phyloP scores from a whole-genome alignment of 2,329 filamentous ascomycete genomes.

The Lachnellula hyalina region DNA sequence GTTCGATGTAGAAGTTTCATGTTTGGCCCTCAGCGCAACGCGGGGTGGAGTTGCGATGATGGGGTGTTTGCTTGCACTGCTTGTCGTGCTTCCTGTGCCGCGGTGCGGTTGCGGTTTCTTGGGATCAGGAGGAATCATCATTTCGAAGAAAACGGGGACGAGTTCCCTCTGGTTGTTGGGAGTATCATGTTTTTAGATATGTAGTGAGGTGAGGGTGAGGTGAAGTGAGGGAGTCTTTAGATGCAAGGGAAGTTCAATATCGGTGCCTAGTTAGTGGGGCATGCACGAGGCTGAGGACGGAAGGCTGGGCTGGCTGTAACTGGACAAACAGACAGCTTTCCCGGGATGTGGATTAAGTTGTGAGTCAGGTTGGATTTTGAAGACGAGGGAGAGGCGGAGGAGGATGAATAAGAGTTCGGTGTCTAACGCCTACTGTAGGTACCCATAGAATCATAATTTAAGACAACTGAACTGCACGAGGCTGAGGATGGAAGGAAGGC shows the following conservation, averaged over 20 bases:
- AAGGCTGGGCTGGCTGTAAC: too few species aligned
- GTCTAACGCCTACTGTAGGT: too few species aligned
- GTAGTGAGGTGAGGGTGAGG: background rate
- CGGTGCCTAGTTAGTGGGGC: background rate
- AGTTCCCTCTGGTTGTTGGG: background rate
- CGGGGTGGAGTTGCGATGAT: conserved; percentile 24
- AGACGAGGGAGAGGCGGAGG: too few species aligned
- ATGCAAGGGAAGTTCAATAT: background rate
- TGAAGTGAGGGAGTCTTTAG: background rate
- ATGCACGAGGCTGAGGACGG: too few species aligned
- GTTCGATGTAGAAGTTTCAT: conserved; percentile 5
- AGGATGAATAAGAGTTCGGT: too few species aligned
- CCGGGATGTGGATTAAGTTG: too few species aligned
- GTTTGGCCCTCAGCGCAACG: conserved; percentile 17
- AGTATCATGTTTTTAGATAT: background rate
- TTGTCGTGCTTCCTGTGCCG: background rate
- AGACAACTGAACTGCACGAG: too few species aligned
- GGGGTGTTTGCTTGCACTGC: conserved; percentile 6
- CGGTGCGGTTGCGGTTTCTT: background rate
- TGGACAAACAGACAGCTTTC: too few species aligned
- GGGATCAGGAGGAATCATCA: background rate
- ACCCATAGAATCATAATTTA: too few species aligned
- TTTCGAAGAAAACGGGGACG: background rate
- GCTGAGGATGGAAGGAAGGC: too few species aligned
- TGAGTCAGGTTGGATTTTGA: too few species aligned